These are phyloP conservation scores for Botrytis paeoniae DNA, from an alignment of 2,329 filamentous ascomycete species.

Conservation along the genomic window DNA sequence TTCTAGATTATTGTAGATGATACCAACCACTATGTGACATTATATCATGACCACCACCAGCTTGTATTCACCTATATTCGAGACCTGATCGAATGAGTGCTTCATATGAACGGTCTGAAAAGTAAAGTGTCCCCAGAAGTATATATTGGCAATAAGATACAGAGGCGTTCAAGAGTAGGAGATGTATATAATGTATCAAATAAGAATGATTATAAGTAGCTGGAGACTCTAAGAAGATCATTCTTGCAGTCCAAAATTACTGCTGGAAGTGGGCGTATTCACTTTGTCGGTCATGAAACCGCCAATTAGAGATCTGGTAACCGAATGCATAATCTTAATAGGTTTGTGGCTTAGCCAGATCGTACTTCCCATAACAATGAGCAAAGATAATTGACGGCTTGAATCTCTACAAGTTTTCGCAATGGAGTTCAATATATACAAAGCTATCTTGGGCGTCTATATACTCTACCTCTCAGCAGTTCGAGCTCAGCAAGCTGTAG, in stretches of 20 bases:
- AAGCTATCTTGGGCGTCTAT: neutral
- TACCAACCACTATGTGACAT: neutral
- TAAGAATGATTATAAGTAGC: neutral
- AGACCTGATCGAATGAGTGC: neutral
- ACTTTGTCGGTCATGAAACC: neutral
- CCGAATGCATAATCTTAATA: neutral
- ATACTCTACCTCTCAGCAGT: neutral
- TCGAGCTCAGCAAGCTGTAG: neutral
- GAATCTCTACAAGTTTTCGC: neutral
- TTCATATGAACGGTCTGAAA: neutral
- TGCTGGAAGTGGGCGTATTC: neutral
- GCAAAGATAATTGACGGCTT: neutral
- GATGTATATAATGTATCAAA: accelerated
- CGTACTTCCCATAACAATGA: neutral
- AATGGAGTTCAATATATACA: neutral
- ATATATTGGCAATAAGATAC: neutral
- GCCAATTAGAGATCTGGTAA: neutral
- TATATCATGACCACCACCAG: neutral
- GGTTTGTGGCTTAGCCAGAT: neutral
- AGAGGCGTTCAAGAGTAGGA: neutral
- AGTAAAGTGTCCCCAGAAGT: neutral
- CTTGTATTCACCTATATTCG: neutral
- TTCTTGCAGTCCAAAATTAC: neutral
- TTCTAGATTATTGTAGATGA: neutral
- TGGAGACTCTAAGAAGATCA: neutral